Percentiles rank a stretch among this genome's conserved stretches.
These are phyloP conservation scores for Phalaenopsis equestris DNA, from an alignment of 106 monocot species.

Conservation along the genomic window DNA sequence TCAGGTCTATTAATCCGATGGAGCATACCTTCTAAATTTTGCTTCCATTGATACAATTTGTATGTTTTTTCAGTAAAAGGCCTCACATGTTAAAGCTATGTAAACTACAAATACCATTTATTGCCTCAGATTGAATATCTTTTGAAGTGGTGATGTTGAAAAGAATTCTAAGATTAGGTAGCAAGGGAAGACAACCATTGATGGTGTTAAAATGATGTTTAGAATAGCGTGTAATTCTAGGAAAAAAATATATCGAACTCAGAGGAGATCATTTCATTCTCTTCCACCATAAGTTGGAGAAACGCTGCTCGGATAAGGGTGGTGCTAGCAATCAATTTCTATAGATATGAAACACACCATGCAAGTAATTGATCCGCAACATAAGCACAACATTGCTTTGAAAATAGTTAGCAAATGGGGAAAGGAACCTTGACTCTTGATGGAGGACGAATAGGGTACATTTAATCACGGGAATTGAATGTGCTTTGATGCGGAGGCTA, in stretches of 20 bases:
- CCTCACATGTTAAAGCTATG: background rate
- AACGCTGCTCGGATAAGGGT: background rate
- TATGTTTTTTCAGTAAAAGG: background rate
- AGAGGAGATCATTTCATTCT: background rate
- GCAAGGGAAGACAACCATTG: too few relatives aligned
- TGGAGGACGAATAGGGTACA: too few relatives aligned
- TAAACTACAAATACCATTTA: background rate
- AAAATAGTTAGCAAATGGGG: too few relatives aligned
- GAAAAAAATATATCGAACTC: background rate
- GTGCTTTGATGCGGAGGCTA: too few relatives aligned
- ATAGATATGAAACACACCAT: background rate
- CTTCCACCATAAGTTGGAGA: background rate
- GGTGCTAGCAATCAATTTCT: background rate
- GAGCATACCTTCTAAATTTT: background rate
- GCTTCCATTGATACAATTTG: background rate
- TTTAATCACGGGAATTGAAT: too few relatives aligned
- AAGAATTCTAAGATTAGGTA: background rate
- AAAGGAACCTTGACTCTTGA: too few relatives aligned
- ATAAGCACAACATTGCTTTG: background rate
- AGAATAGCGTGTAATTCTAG: too few relatives aligned
- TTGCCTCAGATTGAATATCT: background rate
- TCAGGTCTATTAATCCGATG: background rate
- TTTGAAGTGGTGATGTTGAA: background rate
- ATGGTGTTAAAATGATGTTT: too few relatives aligned
- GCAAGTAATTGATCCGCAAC: slow-evolving; percentile 1